phyloP scores from a whole-genome alignment of 805 yeast species.

The Ogataea henricii region DNA sequence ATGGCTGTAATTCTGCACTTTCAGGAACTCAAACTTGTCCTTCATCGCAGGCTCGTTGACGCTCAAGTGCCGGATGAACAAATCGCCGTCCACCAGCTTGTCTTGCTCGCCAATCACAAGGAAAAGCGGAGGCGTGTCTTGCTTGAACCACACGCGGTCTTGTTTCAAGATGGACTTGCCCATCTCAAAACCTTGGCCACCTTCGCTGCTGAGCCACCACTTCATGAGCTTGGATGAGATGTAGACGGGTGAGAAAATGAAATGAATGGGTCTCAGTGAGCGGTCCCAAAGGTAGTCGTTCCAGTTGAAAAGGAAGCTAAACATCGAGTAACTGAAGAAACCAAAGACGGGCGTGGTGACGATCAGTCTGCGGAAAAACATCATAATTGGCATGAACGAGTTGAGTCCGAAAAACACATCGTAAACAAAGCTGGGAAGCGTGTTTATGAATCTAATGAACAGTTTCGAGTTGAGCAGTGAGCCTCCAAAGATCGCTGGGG shows the following conservation, averaged over 20 bases:
- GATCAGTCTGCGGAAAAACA: slow-evolving; percentile 52
- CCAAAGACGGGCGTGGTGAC: slow-evolving; percentile 59
- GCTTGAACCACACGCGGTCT: slow-evolving; percentile 54
- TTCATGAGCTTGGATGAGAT: slow-evolving; percentile 80
- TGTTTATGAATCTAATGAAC: slow-evolving; percentile 65
- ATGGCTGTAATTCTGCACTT: slow-evolving; percentile 72
- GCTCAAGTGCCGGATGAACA: slow-evolving; percentile 64
- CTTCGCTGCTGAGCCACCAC: slow-evolving; percentile 78
- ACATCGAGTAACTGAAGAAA: slow-evolving; percentile 72
- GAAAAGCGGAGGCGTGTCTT: slow-evolving; percentile 57
- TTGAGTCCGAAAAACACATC: slow-evolving; percentile 70
- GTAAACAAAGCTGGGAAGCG: slow-evolving; percentile 45
- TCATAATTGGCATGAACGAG: slow-evolving; percentile 78
- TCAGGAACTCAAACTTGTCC: slow-evolving; percentile 39
- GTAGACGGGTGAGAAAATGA: slow-evolving; percentile 82
- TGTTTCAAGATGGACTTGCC: slow-evolving; percentile 54
- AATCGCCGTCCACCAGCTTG: slow-evolving; percentile 72
- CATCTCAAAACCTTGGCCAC: slow-evolving; percentile 46
- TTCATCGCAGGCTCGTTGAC: slow-evolving; percentile 53
- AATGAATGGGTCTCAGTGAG: slow-evolving; percentile 67
- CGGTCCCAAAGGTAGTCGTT: slow-evolving; percentile 75
- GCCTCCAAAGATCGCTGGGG: slow-evolving; percentile 94
- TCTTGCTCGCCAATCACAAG: slow-evolving; percentile 75
- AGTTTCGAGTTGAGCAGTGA: slow-evolving; percentile 60
- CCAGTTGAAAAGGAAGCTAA: slow-evolving; percentile 88